These are phyloP conservation scores for Noccaea bulbosa DNA, from an alignment of 345 rosid species.

Conservation along the genomic window DNA sequence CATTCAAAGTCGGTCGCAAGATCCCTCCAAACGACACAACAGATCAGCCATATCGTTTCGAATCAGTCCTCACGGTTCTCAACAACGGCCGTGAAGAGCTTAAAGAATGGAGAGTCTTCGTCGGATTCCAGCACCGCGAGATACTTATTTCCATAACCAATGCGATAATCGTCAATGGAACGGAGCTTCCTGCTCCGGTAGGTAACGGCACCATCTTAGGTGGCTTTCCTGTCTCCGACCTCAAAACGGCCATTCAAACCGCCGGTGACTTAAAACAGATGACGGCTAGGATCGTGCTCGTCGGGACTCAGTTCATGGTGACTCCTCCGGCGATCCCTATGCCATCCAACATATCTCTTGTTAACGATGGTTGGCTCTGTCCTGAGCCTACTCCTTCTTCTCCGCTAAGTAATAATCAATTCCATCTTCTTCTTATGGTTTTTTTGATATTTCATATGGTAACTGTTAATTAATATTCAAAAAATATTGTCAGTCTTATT, in stretches of 20 bases:
- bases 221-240: conserved; percentile 74
- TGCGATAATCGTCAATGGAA: conserved; percentile 76
- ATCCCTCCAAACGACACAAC: conserved; percentile 64
- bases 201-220: conserved; percentile 83
- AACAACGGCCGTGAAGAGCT: conserved; percentile 79
- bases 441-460: not conserved
- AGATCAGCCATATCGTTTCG: conserved; percentile 82
- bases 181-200: conserved; percentile 67
- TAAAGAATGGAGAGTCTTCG: conserved; percentile 75
- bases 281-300: conserved; percentile 56
- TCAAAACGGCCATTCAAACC: conserved; percentile 82
- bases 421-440: not conserved
- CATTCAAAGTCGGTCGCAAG: conserved; percentile 56
- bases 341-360: conserved; percentile 67
- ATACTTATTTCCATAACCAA: conserved; percentile 66
- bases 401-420: conserved; percentile 25
- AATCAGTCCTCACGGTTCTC: conserved; percentile 70
- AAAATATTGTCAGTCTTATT: not conserved
- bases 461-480: not conserved
- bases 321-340: conserved; percentile 62
- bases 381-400: conserved; percentile 48
- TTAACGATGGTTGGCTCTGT: conserved; percentile 86
- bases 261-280: conserved; percentile 90
- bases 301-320: conserved; percentile 92
- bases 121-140: conserved; percentile 74